These are phyloP conservation scores for Aspergillus panamensis DNA, from an alignment of 495 filamentous ascomycete species.

Conservation along the genomic window DNA sequence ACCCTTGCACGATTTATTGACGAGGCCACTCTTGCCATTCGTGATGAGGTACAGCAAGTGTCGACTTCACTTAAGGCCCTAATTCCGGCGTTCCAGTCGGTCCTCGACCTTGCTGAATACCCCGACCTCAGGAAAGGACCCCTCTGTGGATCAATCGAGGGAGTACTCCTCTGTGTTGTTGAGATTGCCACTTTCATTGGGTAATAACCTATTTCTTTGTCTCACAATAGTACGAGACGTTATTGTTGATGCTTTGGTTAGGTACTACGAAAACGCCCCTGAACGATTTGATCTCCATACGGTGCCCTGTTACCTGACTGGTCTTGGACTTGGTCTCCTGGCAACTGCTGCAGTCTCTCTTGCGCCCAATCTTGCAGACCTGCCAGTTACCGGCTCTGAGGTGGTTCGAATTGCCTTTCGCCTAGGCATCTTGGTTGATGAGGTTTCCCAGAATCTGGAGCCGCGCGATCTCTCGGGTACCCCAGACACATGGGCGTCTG, in stretches of 20 bases:
- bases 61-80: slow-evolving; percentile 3
- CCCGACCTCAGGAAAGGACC: slow-evolving; percentile 32
- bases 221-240: neutral
- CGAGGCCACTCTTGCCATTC: slow-evolving; percentile 31
- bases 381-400: slow-evolving; percentile 26
- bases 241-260: neutral
- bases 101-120: slow-evolving; percentile 31
- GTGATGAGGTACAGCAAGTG: slow-evolving; percentile 30
- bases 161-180: slow-evolving; percentile 30
- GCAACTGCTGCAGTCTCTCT: slow-evolving; percentile 32
- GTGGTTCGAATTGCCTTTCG: slow-evolving; percentile 34
- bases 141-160: slow-evolving; percentile 35
- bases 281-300: slow-evolving; percentile 4
- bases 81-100: slow-evolving; percentile 36
- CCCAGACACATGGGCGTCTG: slow-evolving; percentile 35
- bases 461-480: slow-evolving; percentile 2
- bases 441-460: slow-evolving; percentile 26
- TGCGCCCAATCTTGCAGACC: slow-evolving; percentile 23
- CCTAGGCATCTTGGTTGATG: slow-evolving; percentile 29
- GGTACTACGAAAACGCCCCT: slow-evolving; percentile 9
- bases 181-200: slow-evolving; percentile 38
- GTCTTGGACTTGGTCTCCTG: slow-evolving; percentile 36
- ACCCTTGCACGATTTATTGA: slow-evolving; percentile 35
- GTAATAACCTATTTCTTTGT: slow-evolving; percentile 21
- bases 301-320: slow-evolving; percentile 12